phyloP scores from a whole-genome alignment of 1,139 yeast species.

The Zygosaccharomyces sapae region DNA sequence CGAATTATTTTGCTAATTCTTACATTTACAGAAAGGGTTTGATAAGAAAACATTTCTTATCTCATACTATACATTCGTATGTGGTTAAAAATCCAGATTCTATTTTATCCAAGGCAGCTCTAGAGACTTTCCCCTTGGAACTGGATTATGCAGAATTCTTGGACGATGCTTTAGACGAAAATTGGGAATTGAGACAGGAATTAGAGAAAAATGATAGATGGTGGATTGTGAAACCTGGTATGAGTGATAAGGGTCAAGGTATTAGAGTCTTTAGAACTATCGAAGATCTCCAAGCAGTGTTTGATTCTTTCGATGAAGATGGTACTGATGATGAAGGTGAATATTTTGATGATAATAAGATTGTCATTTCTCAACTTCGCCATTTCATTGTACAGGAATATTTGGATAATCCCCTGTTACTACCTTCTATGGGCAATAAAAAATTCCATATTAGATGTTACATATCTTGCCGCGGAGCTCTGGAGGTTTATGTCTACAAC shows the following conservation, averaged over 20 bases:
- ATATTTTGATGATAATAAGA: conserved; percentile 43
- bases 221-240: conserved; percentile 92
- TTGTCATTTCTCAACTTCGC: conserved; percentile 80
- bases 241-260: conserved; percentile 97
- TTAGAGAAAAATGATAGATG: conserved; percentile 56
- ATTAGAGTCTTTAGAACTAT: conserved; percentile 74
- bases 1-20: conserved; percentile 65
- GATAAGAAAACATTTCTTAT: conserved; percentile 82
- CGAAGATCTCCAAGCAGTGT: conserved; percentile 74
- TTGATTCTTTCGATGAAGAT: conserved; percentile 78
- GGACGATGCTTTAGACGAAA: conserved; percentile 89
- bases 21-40: conserved; percentile 83
- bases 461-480: conserved; percentile 67
- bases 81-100: conserved; percentile 71
- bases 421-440: conserved; percentile 55
- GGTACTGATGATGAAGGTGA: conserved; percentile 54
- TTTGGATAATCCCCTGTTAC: conserved; percentile 58
- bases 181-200: conserved; percentile 80
- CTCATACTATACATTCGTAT: conserved; percentile 73
- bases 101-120: conserved; percentile 55
- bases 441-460: conserved; percentile 89
- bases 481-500: conserved; percentile 72
- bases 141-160: conserved; percentile 95
- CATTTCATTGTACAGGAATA: conserved; percentile 89
- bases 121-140: conserved; percentile 75